phyloP scores from a whole-genome alignment of 768 basidiomycete genomes.

The Flagelloscypha sp. region DNA sequence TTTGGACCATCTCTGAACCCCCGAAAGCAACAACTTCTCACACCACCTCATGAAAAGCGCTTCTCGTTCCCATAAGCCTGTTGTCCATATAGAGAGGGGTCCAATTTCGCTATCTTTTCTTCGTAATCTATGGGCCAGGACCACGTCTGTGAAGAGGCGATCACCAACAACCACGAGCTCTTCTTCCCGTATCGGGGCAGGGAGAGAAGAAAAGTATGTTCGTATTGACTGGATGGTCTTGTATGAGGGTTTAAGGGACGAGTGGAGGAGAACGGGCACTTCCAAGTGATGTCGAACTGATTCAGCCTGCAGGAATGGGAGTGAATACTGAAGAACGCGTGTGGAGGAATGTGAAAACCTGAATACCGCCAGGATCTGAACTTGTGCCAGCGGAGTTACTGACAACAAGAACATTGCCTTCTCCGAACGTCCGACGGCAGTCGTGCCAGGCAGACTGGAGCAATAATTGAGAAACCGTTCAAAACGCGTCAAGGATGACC shows the following conservation, averaged over 20 bases:
- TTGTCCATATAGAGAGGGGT: conserved; percentile 65
- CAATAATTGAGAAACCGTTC: not conserved
- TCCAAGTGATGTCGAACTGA: conserved; percentile 69
- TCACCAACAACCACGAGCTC: conserved; percentile 85
- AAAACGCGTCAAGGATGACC: conserved; percentile 12
- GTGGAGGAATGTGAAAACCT: conserved; percentile 40
- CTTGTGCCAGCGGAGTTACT: conserved; percentile 90
- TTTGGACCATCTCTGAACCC: conserved; percentile 32
- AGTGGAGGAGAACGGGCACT: conserved; percentile 78
- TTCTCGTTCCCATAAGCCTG: conserved; percentile 61
- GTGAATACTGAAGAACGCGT: conserved; percentile 1
- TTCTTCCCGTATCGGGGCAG: conserved; percentile 45
- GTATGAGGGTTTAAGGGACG: conserved; percentile 70
- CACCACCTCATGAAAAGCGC: conserved; percentile 51
- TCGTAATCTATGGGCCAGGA: conserved; percentile 74
- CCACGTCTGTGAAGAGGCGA: conserved; percentile 84
- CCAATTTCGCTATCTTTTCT: conserved; percentile 22
- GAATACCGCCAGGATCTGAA: conserved; percentile 68
- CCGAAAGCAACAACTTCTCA: conserved; percentile 43
- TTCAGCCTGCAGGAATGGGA: conserved; percentile 55
- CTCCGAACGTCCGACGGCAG: conserved; percentile 65
- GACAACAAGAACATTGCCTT: conserved; percentile 77
- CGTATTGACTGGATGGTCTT: conserved; percentile 66
- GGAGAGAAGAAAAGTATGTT: conserved; percentile 62
- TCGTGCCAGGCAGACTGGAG: conserved; percentile 65